Evolutionary conservation across 805 yeast genomes (phyloP), one percentile per base, ranked within the genome.

Genomic region (Candida gorgasii): DNA sequence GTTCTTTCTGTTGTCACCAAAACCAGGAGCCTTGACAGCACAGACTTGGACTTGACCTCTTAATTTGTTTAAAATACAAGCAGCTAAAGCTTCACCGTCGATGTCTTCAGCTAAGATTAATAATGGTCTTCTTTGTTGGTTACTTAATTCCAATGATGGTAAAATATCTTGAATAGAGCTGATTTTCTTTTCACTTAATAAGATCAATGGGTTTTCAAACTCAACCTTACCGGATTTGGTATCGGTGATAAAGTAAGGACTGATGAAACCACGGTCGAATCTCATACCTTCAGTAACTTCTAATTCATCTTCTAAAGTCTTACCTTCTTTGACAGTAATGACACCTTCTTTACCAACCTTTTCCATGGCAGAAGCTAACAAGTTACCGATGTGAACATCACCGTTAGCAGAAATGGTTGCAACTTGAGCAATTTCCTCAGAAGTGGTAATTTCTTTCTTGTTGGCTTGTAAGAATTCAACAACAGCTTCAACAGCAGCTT

Each of bases 331-430:
- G 59, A 92, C 93, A 54, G 98, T 92, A 67, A 92, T 90, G 50
- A 92, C 98, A 76, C 99, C 99, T 68, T 92, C 98, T 72, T 92
- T 89, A 57, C 99, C 99, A 47, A 92, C 99, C 69, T 90, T 90
- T 72, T 89, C 97, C 95, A 92, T 92, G 52, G 99, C 68, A 42
- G 84, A 79, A 41, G 98, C 96, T 62, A 92, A 78, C 55, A 93
- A 75, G 62, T 78, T 73, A 65, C 99, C 99, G 53, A 92, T 86
- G 75, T 90, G 96, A 22, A 76, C 61, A 64, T 92, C 99, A 51
- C 98, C 98, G 67, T 92, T 92, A 51, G 98, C 97, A 43, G 97
- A 88, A 59, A 92, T 92, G 43, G 97, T 88, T 48, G 99, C 99
- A 39, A 92, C 98, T 75, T 92, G 98, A 29, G 97, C 96, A 55